phyloP scores from a whole-genome alignment of 371 early-diverging fungal genomes.

The Rhizopus sp. region DNA sequence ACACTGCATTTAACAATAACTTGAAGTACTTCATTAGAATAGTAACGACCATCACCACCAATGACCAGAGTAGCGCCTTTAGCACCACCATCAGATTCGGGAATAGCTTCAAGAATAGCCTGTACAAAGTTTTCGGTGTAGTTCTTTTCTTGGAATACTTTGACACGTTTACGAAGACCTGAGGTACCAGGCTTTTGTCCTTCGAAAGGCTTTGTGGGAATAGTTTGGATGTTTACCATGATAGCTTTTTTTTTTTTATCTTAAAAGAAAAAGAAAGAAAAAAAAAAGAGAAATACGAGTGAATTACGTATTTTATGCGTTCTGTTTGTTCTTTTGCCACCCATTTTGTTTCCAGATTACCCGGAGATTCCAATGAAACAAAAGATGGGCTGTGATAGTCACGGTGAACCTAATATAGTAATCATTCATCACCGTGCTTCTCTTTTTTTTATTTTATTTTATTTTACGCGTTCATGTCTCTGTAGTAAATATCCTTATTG shows the following conservation, averaged over 20 bases:
- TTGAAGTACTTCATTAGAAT: slow-evolving; percentile 82
- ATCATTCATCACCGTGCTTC: background rate
- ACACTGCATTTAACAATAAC: slow-evolving; percentile 87
- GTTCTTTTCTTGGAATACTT: slow-evolving; percentile 90
- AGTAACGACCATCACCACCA: slow-evolving; percentile 97
- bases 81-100: slow-evolving; percentile 62
- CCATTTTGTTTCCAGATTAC: background rate
- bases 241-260: background rate
- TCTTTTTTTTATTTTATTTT: background rate
- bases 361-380: background rate
- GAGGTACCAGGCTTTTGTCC: slow-evolving; percentile 98
- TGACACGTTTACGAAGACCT: slow-evolving; percentile 94
- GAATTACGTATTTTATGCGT: background rate
- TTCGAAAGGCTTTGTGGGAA: slow-evolving; percentile 71
- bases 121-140: slow-evolving; percentile 97
- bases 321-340: slow-evolving; percentile 1
- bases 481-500: background rate
- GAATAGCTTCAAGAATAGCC: slow-evolving; percentile 82
- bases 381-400: background rate
- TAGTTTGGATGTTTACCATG: slow-evolving; percentile 47
- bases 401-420: background rate
- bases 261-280: slow-evolving; percentile 8
- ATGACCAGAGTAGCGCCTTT: slow-evolving; percentile 86
- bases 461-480: background rate
- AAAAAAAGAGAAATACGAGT: slow-evolving; percentile 10